phyloP scores from a whole-genome alignment of 1,139 yeast species.

The Scheffersomyces titani region DNA sequence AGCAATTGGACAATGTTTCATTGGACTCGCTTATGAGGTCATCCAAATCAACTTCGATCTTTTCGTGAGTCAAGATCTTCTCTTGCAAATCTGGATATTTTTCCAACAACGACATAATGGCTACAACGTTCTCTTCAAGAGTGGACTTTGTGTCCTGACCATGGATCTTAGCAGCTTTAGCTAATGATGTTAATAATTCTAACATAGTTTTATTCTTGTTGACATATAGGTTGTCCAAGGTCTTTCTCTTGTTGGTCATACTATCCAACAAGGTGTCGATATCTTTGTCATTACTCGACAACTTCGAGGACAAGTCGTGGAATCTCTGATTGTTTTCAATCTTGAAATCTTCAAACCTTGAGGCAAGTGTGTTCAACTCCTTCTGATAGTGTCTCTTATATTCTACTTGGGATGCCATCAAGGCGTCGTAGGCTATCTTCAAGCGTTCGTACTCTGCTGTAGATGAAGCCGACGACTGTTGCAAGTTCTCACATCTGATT shows the following conservation, averaged over 20 bases:
- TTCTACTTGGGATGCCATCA: slow-evolving; percentile 56
- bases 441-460: slow-evolving; percentile 58
- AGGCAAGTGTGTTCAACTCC: slow-evolving; percentile 29
- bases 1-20: slow-evolving; percentile 31
- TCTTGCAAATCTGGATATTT: slow-evolving; percentile 42
- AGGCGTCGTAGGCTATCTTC: slow-evolving; percentile 62
- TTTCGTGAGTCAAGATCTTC: slow-evolving; percentile 28
- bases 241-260: slow-evolving; percentile 39
- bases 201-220: slow-evolving; percentile 49
- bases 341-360: slow-evolving; percentile 41
- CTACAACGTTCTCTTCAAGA: slow-evolving; percentile 34
- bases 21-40: slow-evolving; percentile 36
- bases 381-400: slow-evolving; percentile 54
- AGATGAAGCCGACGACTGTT: slow-evolving; percentile 46
- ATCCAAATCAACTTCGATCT: slow-evolving; percentile 34
- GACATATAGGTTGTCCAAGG: slow-evolving; percentile 47
- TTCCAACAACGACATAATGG: slow-evolving; percentile 28
- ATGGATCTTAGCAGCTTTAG: slow-evolving; percentile 47
- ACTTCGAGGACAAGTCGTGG: slow-evolving; percentile 26
- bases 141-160: slow-evolving; percentile 47
- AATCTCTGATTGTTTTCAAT: slow-evolving; percentile 32
- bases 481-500: slow-evolving; percentile 49
- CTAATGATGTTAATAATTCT: slow-evolving; percentile 45
- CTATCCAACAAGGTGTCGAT: slow-evolving; percentile 46
- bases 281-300: slow-evolving; percentile 45